Base-by-base conservation (phyloP, 2,329 filamentous ascomycete species). In the Aspergillus uvarum region DNA sequence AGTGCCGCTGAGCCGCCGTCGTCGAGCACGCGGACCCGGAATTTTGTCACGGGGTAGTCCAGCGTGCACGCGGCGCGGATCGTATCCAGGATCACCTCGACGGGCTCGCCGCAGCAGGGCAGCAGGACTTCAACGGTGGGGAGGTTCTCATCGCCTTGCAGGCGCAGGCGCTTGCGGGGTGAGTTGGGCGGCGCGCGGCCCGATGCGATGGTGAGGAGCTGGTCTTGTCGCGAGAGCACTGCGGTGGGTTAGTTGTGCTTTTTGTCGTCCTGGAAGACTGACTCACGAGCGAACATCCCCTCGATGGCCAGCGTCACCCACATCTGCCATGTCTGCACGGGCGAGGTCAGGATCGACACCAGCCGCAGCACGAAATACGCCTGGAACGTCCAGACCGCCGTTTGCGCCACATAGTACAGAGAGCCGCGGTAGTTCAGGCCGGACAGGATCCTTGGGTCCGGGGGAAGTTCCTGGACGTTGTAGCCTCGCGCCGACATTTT, bases 41-140 rank as follows among this genome's bases (percentile, higher is more conserved):
- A 86, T 0, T 78, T 76, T 32, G 83, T 77, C 1, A 62, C 64
- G 0, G 85, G 85, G 62, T 86, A 87, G 64, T 87, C 83, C 5
- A 83, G 65, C 24, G 79, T 77, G 63, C 81, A 83, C 1, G 84
- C 82, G 3, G 80, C 84, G n/a, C 79, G 78, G 8, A 83, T 77
- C 1, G 85, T 87, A 63, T 86, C 83, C 52, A 86, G 71, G 2
- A 87, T 80, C 2, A 87, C 72, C 14, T 85, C 82, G 42, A 82
- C 75, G 1, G 84, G 80, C 66, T 87, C 85, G 14, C 82, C 81
- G 60, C 85, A 87, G 72, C 82, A 85, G 1, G 84, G 84, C 5
- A 87, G 70, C 51, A 87, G 79, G 2, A 85, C 76, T 63, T 87
- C 85, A 3, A 87, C 82, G 11, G 31, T 60, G 1, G 82, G 82